A percentile compares a stretch with the other conserved stretches of the same genome.
Conservation (phyloP, 345 rosid genomes). For the Acer negundo region DNA sequence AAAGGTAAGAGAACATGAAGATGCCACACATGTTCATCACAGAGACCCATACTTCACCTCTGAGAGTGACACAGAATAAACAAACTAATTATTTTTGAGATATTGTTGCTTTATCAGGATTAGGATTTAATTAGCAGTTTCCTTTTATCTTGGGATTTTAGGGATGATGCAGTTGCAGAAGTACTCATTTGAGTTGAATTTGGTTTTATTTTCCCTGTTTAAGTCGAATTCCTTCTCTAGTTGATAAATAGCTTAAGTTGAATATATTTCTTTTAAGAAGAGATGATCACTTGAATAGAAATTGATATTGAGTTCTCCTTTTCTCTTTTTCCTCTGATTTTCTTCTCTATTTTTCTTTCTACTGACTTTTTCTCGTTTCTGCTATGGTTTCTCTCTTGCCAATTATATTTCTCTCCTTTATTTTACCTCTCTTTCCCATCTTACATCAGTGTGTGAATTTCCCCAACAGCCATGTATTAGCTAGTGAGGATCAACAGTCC, state of each 20-base stretch:
- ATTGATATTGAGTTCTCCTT: no score
- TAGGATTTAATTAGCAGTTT: not conserved
- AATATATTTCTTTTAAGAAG: no score
- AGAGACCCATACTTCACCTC: not conserved
- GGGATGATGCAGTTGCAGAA: not conserved
- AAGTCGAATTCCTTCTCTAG: no score
- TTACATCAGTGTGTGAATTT: not conserved
- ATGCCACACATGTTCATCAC: not conserved
- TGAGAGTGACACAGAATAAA: not conserved
- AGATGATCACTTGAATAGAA: no score
- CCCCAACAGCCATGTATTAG: not conserved
- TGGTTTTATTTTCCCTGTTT: not conserved
- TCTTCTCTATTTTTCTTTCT: no score
- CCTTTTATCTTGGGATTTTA: not conserved
- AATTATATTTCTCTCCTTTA: no score
- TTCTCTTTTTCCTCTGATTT: no score
- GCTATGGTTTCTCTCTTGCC: no score
- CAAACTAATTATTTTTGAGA: not conserved
- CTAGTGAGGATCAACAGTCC: not conserved
- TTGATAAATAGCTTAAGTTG: no score
- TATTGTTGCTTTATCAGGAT: not conserved
- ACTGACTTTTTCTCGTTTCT: no score
- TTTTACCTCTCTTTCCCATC: no score
- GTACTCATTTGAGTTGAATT: not conserved
- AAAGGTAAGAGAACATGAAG: not conserved